Percentiles rank a stretch among this genome's conserved stretches.
These are phyloP conservation scores for Leptodermis oblonga DNA, from an alignment of 257 asterid genomes.

Conservation along the genomic window DNA sequence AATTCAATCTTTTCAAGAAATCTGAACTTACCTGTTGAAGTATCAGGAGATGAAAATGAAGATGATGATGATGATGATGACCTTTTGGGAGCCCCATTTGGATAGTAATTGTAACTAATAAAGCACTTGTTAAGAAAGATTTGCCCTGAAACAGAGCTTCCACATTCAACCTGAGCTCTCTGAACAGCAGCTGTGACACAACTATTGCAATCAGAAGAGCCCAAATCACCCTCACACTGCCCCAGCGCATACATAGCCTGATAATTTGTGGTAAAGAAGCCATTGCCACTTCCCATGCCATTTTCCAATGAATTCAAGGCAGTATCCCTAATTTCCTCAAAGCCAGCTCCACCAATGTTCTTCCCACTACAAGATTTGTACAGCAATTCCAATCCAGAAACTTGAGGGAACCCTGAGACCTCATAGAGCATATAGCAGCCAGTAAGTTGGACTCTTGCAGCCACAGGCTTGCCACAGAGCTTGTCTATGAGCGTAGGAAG, in stretches of 20 bases:
- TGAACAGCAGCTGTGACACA: constrained; percentile 89
- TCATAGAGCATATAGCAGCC: constrained; percentile 95
- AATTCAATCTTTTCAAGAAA: background rate
- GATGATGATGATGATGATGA: constrained; percentile 55
- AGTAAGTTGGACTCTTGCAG: constrained; percentile 83
- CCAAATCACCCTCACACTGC: constrained; percentile 94
- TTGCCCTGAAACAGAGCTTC: constrained; percentile 82
- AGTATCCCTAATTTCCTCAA: constrained; percentile 80
- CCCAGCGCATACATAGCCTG: constrained; percentile 72
- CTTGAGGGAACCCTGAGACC: constrained; percentile 73
- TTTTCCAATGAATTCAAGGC: constrained; percentile 59
- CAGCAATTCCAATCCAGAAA: constrained; percentile 90
- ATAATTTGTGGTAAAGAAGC: constrained; percentile 61
- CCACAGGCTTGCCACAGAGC: constrained; percentile 77
- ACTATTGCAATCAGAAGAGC: constrained; percentile 70
- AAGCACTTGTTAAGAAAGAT: constrained; percentile 81
- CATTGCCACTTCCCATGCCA: constrained; percentile 56
- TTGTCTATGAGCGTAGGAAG: constrained; percentile 79
- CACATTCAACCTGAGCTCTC: constrained; percentile 96
- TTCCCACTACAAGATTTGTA: constrained; percentile 77
- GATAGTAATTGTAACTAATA: constrained; percentile 56
- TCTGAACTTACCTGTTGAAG: constrained; percentile 48
- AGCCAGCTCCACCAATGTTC: constrained; percentile 70
- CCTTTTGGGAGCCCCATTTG: constrained; percentile 62
- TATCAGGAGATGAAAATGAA: constrained; percentile 42